Evolutionary conservation across 2,329 filamentous ascomycete genomes (phyloP).

Genomic region (Fusarium keratoplasticum): DNA sequence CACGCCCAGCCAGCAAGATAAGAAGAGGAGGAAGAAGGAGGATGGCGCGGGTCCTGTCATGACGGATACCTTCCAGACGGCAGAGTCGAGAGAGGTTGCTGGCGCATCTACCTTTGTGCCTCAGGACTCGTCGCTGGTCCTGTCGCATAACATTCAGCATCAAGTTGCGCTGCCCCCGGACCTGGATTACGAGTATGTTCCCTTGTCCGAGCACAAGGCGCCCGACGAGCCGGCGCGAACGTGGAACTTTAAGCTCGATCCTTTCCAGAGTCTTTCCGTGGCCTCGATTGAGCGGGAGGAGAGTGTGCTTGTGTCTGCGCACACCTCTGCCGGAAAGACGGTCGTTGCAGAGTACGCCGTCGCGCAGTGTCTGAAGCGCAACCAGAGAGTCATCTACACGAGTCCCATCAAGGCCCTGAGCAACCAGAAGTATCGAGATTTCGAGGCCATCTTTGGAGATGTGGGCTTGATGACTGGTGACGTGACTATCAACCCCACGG

Average conservation of each 20-base stretch:
- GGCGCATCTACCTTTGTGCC: conserved; percentile 76
- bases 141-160: conserved; percentile 98
- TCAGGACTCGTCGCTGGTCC: conserved; percentile 78
- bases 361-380: conserved; percentile 95
- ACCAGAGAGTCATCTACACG: conserved; percentile 98
- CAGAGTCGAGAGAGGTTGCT: conserved; percentile 90
- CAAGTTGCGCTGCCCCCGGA: conserved; percentile 95
- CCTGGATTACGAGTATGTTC: conserved; percentile 92
- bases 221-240: conserved; percentile 85
- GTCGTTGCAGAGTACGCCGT: conserved; percentile 99
- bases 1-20: conserved; percentile 64
- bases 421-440: conserved; percentile 99
- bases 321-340: conserved; percentile 97
- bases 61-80: conserved; percentile 94
- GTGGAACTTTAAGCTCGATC: conserved; percentile 93
- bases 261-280: conserved; percentile 95
- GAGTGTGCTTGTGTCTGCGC: conserved; percentile 95
- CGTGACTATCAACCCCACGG: conserved; percentile 98
- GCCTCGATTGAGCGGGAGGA: conserved; percentile 96
- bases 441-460: conserved; percentile 94
- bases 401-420: conserved; percentile 99
- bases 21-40: conserved; percentile 72
- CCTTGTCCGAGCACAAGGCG: conserved; percentile 94
- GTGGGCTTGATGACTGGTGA: conserved; percentile 99
- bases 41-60: conserved; percentile 79